A percentile compares a stretch with the other conserved stretches of the same genome.
These are phyloP conservation scores for Juncus effusus DNA, from an alignment of 176 grass and related monocot species.

Conservation along the genomic window DNA sequence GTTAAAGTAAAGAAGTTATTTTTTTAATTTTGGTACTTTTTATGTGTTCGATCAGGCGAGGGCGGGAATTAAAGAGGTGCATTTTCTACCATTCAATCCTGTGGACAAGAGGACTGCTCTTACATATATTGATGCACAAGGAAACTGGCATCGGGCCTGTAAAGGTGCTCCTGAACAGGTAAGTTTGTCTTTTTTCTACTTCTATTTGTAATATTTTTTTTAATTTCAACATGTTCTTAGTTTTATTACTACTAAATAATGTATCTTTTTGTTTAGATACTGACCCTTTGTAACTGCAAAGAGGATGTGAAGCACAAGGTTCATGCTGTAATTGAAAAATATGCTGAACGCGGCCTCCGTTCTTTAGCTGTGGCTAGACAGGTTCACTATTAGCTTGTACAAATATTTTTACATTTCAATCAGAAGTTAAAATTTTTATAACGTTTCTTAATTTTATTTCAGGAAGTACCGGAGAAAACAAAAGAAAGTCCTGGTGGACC, in stretches of 20 bases:
- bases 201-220: neutral
- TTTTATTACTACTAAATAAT: constrained; percentile 7
- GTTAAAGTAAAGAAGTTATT: neutral
- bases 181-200: neutral
- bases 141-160: constrained; percentile 71
- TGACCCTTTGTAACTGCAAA: constrained; percentile 54
- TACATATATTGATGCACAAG: constrained; percentile 47
- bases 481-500: constrained; percentile 62
- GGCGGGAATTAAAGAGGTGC: constrained; percentile 62
- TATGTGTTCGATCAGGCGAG: constrained; percentile 45
- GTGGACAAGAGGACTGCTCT: constrained; percentile 97
- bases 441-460: constrained; percentile 7
- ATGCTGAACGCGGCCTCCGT: constrained; percentile 75
- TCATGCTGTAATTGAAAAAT: constrained; percentile 74
- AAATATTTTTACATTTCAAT: neutral
- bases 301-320: constrained; percentile 43
- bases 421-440: neutral
- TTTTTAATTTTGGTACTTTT: neutral
- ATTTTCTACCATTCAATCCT: constrained; percentile 96
- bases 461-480: constrained; percentile 68
- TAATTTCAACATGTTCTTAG: neutral
- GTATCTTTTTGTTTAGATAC: constrained; percentile 35
- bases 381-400: constrained; percentile 19
- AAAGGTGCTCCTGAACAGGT: constrained; percentile 96
- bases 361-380: constrained; percentile 75